Base-by-base conservation (phyloP, 768 basidiomycete species). In the Leccinum uliginosum region DNA sequence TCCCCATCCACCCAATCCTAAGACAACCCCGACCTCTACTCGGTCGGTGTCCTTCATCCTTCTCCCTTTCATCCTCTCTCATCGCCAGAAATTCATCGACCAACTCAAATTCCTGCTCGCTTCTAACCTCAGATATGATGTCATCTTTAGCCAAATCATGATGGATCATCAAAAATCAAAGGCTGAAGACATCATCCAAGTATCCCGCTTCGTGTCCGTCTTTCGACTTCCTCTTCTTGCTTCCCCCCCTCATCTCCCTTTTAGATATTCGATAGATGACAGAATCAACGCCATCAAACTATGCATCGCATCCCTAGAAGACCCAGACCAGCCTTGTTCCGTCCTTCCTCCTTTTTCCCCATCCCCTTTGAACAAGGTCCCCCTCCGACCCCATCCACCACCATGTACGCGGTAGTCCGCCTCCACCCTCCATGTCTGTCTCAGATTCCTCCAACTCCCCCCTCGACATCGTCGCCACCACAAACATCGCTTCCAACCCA, bases 121-220 rank as follows among this genome's bases (percentile, higher is more conserved):
- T 11, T 50, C 52, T 2, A 65, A 71, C 50, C 63, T 56, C 23
- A 35, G 35, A 1, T 49, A 56, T 50, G 62, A 64, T n/a, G 48
- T 46, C 27, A 38, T 62, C 19, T 55, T 70, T 45, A 67, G 61
- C 32, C 56, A 65, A 15, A 35, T 64, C 47, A 69, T 75, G 19
- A 57, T 61, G 7, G 58, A 66, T 3, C 67, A 68, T 44, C 46
- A 67, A 19, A 62, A 59, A 32, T 46, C 57, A 4, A 56, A 57
- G 8, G 50, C 55, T 19, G 59, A 60, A 12, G 82, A 83, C 38
- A 69, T 81, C 17, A 57, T 74, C 7, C 52, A 73, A 2, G 69
- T 81, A n/a, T 75, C 80, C 27, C 62, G 64, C 3, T 69, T 75
- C 55, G 71, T 74, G 82, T 82, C 55, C 26, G 70, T 62, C 0